These are phyloP conservation scores for Zelopaecilomyces penicillatus DNA, from an alignment of 2,329 filamentous ascomycete species.

Conservation along the genomic window DNA sequence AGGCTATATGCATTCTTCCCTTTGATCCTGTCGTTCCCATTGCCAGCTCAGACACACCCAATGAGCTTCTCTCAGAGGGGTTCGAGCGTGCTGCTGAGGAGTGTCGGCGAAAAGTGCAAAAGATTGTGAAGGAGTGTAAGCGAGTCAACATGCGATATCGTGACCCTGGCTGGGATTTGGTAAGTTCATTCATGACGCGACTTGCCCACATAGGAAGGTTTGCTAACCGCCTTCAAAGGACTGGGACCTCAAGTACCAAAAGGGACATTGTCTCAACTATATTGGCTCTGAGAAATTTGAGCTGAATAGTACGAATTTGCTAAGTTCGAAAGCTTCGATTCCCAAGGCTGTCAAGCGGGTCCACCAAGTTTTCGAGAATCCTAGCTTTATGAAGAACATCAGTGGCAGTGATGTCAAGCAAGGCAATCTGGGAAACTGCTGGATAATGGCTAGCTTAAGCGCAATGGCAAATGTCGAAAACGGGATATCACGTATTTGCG, in stretches of 20 bases:
- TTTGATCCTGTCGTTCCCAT: constrained; percentile 50
- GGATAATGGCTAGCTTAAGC: constrained; percentile 71
- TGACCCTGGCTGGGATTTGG: constrained; percentile 53
- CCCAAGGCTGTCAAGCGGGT: constrained; percentile 70
- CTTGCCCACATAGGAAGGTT: not conserved
- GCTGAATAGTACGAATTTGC: constrained; percentile 34
- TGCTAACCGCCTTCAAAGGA: constrained; percentile 33
- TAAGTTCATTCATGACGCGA: constrained; percentile 26
- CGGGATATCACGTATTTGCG: constrained; percentile 64
- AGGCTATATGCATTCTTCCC: constrained; percentile 56
- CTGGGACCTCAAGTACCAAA: constrained; percentile 60
- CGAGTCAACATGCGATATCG: constrained; percentile 74
- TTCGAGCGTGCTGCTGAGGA: constrained; percentile 57
- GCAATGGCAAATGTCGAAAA: constrained; percentile 66
- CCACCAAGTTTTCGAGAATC: constrained; percentile 67
- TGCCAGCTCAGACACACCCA: constrained; percentile 43
- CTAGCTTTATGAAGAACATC: constrained; percentile 57
- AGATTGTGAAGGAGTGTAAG: constrained; percentile 57
- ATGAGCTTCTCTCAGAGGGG: constrained; percentile 50
- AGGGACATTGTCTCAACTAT: constrained; percentile 46
- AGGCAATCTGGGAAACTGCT: constrained; percentile 71
- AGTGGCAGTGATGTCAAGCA: constrained; percentile 70
- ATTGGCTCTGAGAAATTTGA: constrained; percentile 45
- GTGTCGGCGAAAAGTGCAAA: constrained; percentile 53
- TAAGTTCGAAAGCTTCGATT: constrained; percentile 39